Base-by-base conservation (phyloP, 169 alveolate genomes). In the Theileria parva region DNA sequence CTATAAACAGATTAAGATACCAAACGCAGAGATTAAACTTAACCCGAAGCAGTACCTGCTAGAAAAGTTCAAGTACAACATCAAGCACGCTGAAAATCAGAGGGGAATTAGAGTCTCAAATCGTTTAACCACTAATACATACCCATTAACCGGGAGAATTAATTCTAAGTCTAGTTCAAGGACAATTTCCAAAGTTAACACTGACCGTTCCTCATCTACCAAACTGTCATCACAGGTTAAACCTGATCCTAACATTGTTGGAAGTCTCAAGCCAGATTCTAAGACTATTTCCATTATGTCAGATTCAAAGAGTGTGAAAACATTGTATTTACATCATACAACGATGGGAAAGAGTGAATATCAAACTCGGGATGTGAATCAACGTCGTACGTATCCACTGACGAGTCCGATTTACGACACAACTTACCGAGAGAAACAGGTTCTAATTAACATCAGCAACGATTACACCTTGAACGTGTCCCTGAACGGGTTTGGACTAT, bases 401-500 rank as follows among this genome's bases (percentile, higher is more conserved):
- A 21, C 57, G 5, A 25, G 39, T 39, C 32, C 27, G 63, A 27
- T 27, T 39, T 19, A 25, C 32, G 19, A 21, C 55, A 32, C 57
- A 39, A 65, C 3, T 53, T 21, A n/a, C 15, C 25, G 57, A 25
- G 57, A 3, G 51, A 65, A 44, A 25, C 32, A 65, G 51, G 74
- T 37, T 28, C 17, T 44, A 25, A 65, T 65, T 25, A 65, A 65
- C 51, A 37, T 44, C 63, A 65, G 74, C 66, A 57, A 57, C 19
- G 66, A 65, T 25, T 65, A 65, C 74, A 61, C 55, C 9, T 39
- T 84, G 75, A 61, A 77, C 57, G 34, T 65, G n/a, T 37, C 74
- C 0, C 28, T 84, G 34, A 28, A 68, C 57, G 90, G 90, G 21
- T 72, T 77, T 34, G 90, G 90, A 30, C 19, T 63, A 12, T 71